A percentile compares a stretch with the other conserved stretches of the same genome.
These are phyloP conservation scores for Podaxis pistillaris DNA, from an alignment of 768 basidiomycete genomes.

Conservation along the genomic window DNA sequence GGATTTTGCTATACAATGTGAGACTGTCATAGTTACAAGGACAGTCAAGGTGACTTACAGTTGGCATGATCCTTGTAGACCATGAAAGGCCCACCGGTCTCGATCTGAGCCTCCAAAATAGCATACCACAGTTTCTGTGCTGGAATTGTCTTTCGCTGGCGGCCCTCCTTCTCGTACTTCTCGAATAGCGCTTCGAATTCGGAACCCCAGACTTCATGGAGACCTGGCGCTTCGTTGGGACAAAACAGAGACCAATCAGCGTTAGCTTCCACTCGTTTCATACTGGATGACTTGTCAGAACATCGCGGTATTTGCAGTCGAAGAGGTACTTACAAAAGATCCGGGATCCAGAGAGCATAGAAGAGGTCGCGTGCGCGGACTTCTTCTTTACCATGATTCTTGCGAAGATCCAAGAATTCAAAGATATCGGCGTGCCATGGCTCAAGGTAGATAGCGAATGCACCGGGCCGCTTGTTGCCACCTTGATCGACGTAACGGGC, in stretches of 20 bases:
- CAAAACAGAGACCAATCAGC: slow-evolving; percentile 97
- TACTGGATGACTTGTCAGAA: slow-evolving; percentile 44
- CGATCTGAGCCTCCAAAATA: slow-evolving; percentile 93
- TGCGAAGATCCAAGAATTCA: slow-evolving; percentile 95
- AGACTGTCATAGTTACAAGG: neutral
- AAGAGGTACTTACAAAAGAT: slow-evolving; percentile 76
- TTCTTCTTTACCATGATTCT: slow-evolving; percentile 99
- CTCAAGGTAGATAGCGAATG: slow-evolving; percentile 97
- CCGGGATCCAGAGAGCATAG: slow-evolving; percentile 97
- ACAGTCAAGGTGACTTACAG: slow-evolving; percentile 43
- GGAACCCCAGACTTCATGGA: slow-evolving; percentile 85
- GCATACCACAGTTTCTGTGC: slow-evolving; percentile 99
- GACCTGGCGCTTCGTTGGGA: slow-evolving; percentile 90
- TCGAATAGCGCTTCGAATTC: slow-evolving; percentile 88
- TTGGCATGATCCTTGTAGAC: slow-evolving; percentile 97
- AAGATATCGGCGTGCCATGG: slow-evolving; percentile 99
- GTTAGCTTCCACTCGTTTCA: slow-evolving; percentile 93
- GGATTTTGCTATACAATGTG: slow-evolving; percentile 68
- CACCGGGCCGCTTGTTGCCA: slow-evolving; percentile 98
- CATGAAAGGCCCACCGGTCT: slow-evolving; percentile 99
- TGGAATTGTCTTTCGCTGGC: slow-evolving; percentile 77
- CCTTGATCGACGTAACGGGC: slow-evolving; percentile 99
- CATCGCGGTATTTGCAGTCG: neutral
- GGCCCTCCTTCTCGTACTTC: slow-evolving; percentile 88
- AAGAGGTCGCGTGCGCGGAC: slow-evolving; percentile 94